These are phyloP conservation scores for Hylodesmum podocarpum DNA, from an alignment of 306 rosid species.

Conservation along the genomic window DNA sequence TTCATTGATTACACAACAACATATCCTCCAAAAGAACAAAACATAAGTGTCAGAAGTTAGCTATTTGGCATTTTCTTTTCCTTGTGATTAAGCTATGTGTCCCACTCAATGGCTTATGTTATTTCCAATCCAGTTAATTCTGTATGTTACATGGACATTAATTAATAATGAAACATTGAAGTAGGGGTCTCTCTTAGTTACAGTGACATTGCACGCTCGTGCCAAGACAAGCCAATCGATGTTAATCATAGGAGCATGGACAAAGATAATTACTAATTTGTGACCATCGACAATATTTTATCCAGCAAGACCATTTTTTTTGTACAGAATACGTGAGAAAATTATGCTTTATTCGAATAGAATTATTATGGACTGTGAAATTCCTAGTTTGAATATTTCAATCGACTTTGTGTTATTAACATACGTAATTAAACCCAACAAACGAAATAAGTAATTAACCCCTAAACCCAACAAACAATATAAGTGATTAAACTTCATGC, in stretches of 20 bases:
- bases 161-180: conserved; percentile 15
- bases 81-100: conserved; percentile 6
- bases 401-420: no score
- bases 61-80: conserved; percentile 20
- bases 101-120: conserved; percentile 10
- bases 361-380: no score
- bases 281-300: background rate
- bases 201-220: background rate
- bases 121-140: conserved; percentile 10
- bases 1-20: background rate
- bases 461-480: no score
- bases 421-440: no score
- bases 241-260: background rate
- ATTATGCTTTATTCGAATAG: no score
- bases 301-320: background rate
- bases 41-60: background rate
- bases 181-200: conserved; percentile 23
- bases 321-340: background rate
- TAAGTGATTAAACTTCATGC: no score
- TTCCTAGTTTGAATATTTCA: no score
- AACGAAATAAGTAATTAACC: no score
- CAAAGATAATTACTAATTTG: background rate
- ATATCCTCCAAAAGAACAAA: conserved; percentile 10
- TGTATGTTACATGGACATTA: background rate
- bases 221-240: conserved; percentile 7